Base-by-base conservation (phyloP, 306 rosid species). In the Cicer chorassanicum region DNA sequence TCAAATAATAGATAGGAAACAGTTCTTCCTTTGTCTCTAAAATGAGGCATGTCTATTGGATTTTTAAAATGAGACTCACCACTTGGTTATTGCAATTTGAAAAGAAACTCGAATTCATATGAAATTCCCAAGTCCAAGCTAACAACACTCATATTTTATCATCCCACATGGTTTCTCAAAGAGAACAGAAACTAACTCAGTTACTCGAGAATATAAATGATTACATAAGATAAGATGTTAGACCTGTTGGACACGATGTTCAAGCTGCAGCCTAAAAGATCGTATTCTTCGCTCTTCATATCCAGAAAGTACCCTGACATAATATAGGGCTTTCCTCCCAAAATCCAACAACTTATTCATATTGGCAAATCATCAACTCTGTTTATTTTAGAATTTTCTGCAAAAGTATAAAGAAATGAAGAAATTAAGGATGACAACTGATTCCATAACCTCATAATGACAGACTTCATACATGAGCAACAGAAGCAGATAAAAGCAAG, bases 281-380 rank as follows among this genome's bases (percentile, higher is more conserved):
- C 95, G 89, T 75, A 94, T 94, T 87, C 90, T 87, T 49, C 92
- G 91, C 79, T 91, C 89, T 86, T 94, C 98, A 69, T 88, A 91
- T 60, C 98, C 97, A 39, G 96, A 88, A 73, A 94, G 91, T 77
- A 94, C 94, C 72, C 85, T 69, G 15, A 57, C 93, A 78, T 90
- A 94, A 80, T 88, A 87, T 48, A 94, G 71, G 48, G 87, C 88
- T 69, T 83, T 90, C 81, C 90, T 85, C 56, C 97, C 98, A 34
- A 77, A 84, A 0, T 84, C 83, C 62, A 81, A 64, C 54, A 84
- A 78, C 76, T 78, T 84, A 42, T 81, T 81, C 85, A 84, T 84
- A 53, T 65, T 70, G 45, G 16, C 18, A 49, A 81, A 73, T 48
- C 81, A 77, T 77, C 81, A 73, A 80, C 70, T 69, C 75, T 48